Base-by-base conservation (phyloP, 352 stramenopile genomes). In the Globisporangium takayamanum region DNA sequence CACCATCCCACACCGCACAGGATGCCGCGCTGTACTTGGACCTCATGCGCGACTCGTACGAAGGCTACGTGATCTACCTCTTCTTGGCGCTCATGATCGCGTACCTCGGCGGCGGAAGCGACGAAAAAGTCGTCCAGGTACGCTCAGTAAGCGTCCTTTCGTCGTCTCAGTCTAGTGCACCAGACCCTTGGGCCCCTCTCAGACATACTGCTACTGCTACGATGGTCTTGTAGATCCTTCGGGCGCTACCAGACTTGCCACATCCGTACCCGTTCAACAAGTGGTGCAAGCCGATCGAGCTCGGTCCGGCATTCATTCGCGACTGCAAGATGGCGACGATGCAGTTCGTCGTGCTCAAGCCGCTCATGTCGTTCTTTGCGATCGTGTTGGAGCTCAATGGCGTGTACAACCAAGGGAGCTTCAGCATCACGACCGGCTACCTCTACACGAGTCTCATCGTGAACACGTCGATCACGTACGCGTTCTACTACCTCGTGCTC, bases 51-150 rank as follows among this genome's bases (percentile, higher is more conserved):
- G 96, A 99, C 69, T 98, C 95, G 63, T 99, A 99, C 70, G 94
- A 99, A 80, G 93, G 95, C 41, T 99, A 99, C 69, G 94, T 97
- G 5, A 97, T 99, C 64, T 99, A 98, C 69, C 84, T 97, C 39
- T 99, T 99, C 72, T 68, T 99, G 28, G 87, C 90, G 7, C 87
- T 99, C 45, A 88, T 99, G 72, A 97, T 99, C 66, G 82, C 91
- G 3, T 98, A 99, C 47, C 73, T 99, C 22, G 94, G 94, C 14
- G 68, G 87, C 53, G 96, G 95, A 1, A 92, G 95, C 70, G 90
- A 96, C 37, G 80, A 96, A n/a, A 65, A 72, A 25, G 90, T 97
- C 0, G 51, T 85, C 1, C 55, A 77, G 66, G 71, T 85, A 30
- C 3, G 62, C 54, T 22, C 22, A 22, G 22, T 22, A 22, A 22